Evolutionary conservation across 1,284 basidiomycete species (phyloP), one percentile per base, ranked within the genome.

Genomic region (Rhodotorula glutinis): DNA sequence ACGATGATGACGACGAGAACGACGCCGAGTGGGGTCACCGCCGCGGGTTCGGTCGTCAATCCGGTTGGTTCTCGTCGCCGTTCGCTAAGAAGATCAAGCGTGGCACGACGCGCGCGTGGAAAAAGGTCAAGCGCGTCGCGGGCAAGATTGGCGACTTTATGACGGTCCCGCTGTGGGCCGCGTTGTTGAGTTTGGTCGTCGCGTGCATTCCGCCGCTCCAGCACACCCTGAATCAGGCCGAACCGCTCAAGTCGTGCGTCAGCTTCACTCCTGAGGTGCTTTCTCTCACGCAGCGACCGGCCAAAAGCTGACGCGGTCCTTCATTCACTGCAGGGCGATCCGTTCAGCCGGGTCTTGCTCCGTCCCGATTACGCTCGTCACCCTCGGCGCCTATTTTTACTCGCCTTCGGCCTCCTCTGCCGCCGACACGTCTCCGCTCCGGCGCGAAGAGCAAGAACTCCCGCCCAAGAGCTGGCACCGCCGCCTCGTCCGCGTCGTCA

Each of bases 281-380:
- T 61, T 27, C 21, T 33, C 30, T 29, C 19, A 27, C 23, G 27
- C 27, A 17, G 33, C 19, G 43, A 40, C 16, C 44, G 21, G 23
- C 25, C n/a, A 9, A 21, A 14, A 25, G 25, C 53, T 27, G 41
- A 46, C 60, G 2, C 23, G 23, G 33, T 16, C 25, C 9, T 9
- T 7, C 2, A 23, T 44, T 10, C 4, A 5, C 3, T 41, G 40
- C 65, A 80, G 79, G 44, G 79, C 80, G n/a, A 75, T 81, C 52
- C 75, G 78, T 59, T 78, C 76, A 44, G 75, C 79, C 14, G 80
- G 80, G 27, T 76, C 77, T 13, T 80, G 79, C 71, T 79, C 78
- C 21, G 79, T 81, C 41, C 80, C 80, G 0, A 74, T 81, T 57
- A 81, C 80, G 29, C 77, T 81, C 69, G 75, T 81, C 19, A 80